A percentile compares a stretch with the other conserved stretches of the same genome.
Conservation (phyloP, 306 rosid genomes). For the Abrus pulchellus region DNA sequence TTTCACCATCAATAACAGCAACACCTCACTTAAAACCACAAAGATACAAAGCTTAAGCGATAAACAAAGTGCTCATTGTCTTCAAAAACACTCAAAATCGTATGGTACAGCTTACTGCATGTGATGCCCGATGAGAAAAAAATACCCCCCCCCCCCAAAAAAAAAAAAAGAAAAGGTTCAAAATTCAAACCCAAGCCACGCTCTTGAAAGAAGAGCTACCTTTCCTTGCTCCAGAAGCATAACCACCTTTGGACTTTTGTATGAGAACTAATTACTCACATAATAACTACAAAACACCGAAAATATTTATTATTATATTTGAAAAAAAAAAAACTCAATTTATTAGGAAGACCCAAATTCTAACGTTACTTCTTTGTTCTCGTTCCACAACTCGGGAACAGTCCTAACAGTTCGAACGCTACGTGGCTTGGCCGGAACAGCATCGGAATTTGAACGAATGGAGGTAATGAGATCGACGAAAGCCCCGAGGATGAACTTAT, state of each 20-base stretch:
- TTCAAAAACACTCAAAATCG: conserved; percentile 43
- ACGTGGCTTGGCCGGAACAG: conserved; percentile 44
- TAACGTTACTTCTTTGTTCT: conserved; percentile 42
- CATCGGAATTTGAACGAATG: conserved; percentile 52
- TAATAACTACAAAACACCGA: background rate
- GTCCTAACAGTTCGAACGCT: conserved; percentile 54
- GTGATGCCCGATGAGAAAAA: conserved; percentile 47
- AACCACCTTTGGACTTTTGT: background rate
- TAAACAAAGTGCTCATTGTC: conserved; percentile 47
- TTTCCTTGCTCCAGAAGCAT: background rate
- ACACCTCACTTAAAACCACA: conserved; percentile 52
- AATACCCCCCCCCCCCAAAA: too few relatives aligned
- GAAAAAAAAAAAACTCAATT: background rate
- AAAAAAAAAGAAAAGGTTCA: too few relatives aligned
- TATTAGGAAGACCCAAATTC: conserved; percentile 35
- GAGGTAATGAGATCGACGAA: conserved; percentile 69
- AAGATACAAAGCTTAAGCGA: conserved; percentile 48
- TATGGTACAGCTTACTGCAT: conserved; percentile 45
- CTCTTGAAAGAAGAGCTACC: background rate
- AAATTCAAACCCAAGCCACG: conserved; percentile 15
- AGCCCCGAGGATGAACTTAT: conserved; percentile 70
- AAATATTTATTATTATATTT: background rate
- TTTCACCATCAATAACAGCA: conserved; percentile 43
- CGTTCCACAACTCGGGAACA: conserved; percentile 36
- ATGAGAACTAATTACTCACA: background rate